These are phyloP conservation scores for Calvatia gigantea DNA, from an alignment of 768 basidiomycete species.

Conservation along the genomic window DNA sequence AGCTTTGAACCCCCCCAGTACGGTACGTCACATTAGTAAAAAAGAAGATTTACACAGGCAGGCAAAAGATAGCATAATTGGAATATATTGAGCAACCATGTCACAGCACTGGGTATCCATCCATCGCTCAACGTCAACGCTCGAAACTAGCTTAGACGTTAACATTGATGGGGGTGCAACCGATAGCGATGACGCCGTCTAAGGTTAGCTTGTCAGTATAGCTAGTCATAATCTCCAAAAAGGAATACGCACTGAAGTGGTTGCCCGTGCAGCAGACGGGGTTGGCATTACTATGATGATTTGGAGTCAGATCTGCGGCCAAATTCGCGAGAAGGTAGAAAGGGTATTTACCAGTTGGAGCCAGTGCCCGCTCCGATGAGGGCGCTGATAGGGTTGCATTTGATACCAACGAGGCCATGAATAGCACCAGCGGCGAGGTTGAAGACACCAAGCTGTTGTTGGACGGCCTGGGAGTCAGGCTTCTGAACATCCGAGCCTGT, in stretches of 20 bases:
- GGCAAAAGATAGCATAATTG: too few relatives aligned
- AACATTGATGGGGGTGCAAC: slow-evolving; percentile 20
- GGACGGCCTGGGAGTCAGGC: neutral
- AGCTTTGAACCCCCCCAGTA: too few relatives aligned
- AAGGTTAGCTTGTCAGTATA: neutral
- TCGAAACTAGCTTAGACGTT: slow-evolving; percentile 3
- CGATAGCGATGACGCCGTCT: slow-evolving; percentile 17
- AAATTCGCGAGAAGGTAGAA: neutral
- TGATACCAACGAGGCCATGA: slow-evolving; percentile 12
- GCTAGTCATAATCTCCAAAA: neutral
- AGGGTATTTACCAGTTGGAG: slow-evolving; percentile 12
- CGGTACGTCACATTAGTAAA: too few relatives aligned
- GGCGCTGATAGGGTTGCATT: slow-evolving; percentile 18
- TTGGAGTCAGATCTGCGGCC: neutral
- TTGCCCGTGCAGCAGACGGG: slow-evolving; percentile 22
- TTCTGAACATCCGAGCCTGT: neutral
- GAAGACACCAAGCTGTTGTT: neutral
- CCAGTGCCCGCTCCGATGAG: slow-evolving; percentile 16
- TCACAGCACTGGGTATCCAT: too few relatives aligned
- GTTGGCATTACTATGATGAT: slow-evolving; percentile 10
- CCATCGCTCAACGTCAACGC: too few relatives aligned
- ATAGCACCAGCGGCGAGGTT: neutral
- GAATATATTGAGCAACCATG: too few relatives aligned
- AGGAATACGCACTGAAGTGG: slow-evolving; percentile 16
- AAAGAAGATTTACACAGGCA: too few relatives aligned